phyloP scores from a whole-genome alignment of 177 flowering plant species.

The Telopea speciosissima region DNA sequence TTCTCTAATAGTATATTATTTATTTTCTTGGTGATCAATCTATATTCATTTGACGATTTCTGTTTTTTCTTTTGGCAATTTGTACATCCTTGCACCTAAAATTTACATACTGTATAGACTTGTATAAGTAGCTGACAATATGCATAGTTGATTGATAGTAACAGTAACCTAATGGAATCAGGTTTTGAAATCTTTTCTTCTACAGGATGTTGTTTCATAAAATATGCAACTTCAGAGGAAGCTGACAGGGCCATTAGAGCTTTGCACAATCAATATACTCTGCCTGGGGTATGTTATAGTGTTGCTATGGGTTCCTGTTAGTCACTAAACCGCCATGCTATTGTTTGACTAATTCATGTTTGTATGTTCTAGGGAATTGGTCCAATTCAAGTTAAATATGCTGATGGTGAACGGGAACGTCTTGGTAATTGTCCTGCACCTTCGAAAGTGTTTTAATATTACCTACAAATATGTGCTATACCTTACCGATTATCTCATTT shows the following conservation, averaged over 20 bases:
- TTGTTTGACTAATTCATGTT: conserved; percentile 4
- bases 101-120: neutral
- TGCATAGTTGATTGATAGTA: conserved; percentile 8
- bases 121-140: neutral
- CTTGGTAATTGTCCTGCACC: conserved; percentile 53
- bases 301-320: conserved; percentile 7
- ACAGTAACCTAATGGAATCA: conserved; percentile 17
- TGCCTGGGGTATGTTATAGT: conserved; percentile 74
- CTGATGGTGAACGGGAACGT: conserved; percentile 96
- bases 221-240: conserved; percentile 83
- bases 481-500: neutral
- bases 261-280: conserved; percentile 78
- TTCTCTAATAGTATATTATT: neutral
- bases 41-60: neutral
- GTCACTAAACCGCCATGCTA: neutral
- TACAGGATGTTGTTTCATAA: conserved; percentile 98
- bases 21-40: neutral
- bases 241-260: conserved; percentile 92
- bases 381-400: conserved; percentile 97
- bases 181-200: conserved; percentile 23
- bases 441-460: neutral
- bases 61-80: neutral
- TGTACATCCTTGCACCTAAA: neutral
- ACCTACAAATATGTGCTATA: neutral
- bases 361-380: conserved; percentile 58